Percentiles rank a stretch among this genome's conserved stretches.
phyloP scores from a whole-genome alignment of 2,329 filamentous ascomycete species.

The Hypoxylon sp. region DNA sequence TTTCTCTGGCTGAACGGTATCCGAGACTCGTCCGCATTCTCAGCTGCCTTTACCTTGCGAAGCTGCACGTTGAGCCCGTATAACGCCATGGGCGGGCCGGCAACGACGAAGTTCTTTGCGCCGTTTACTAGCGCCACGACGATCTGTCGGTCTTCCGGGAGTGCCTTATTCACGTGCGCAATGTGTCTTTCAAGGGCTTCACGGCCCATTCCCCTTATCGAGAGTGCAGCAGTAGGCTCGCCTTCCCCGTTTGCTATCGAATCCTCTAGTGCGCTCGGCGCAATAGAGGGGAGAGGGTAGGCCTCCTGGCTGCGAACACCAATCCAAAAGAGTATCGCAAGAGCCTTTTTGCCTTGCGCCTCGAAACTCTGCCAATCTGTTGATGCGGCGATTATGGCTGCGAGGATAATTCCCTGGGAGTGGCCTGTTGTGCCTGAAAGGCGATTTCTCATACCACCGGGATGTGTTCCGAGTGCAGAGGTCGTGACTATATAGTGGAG shows the following conservation, averaged over 20 bases:
- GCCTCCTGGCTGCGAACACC: conserved; percentile 52
- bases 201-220: conserved; percentile 47
- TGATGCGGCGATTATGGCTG: conserved; percentile 54
- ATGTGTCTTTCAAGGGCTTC: conserved; percentile 46
- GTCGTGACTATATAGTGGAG: conserved; percentile 53
- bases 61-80: conserved; percentile 50
- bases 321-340: conserved; percentile 57
- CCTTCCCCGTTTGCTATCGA: conserved; percentile 48
- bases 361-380: conserved; percentile 56
- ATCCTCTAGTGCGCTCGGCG: conserved; percentile 39
- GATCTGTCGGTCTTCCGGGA: conserved; percentile 48
- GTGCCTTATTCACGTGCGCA: conserved; percentile 45
- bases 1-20: conserved; percentile 55
- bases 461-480: conserved; percentile 49
- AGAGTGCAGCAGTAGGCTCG: conserved; percentile 52
- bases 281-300: conserved; percentile 42
- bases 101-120: conserved; percentile 52
- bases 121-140: conserved; percentile 52
- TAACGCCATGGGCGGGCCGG: conserved; percentile 52
- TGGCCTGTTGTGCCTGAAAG: conserved; percentile 55
- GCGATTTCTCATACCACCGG: conserved; percentile 51
- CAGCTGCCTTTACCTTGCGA: conserved; percentile 47
- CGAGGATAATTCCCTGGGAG: conserved; percentile 58
- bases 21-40: conserved; percentile 49
- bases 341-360: conserved; percentile 47